phyloP scores from a whole-genome alignment of 805 yeast genomes.

The Candida lessepsii region DNA sequence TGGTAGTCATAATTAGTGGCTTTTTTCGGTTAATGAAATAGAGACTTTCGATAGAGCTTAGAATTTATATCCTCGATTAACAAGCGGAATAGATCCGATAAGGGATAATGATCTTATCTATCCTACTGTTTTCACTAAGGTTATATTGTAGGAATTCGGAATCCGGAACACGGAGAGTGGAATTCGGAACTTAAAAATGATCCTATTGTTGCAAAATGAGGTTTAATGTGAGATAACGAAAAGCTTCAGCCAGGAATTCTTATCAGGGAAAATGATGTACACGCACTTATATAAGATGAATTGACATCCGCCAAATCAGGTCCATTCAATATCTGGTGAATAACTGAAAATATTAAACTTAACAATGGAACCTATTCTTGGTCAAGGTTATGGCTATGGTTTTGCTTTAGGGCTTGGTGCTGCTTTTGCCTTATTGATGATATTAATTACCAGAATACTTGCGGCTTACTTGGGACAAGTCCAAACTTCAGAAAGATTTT shows the following conservation, averaged over 20 bases:
- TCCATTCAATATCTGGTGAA: no score
- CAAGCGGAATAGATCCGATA: no score
- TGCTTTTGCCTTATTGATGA: constrained; percentile 42
- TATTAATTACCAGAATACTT: constrained; percentile 29
- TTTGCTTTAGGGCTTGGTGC: constrained; percentile 47
- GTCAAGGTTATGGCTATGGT: constrained; percentile 36
- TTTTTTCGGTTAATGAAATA: no score
- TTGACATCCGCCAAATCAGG: no score
- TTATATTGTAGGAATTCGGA: constrained; percentile 4
- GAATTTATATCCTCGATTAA: no score
- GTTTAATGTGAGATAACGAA: not conserved
- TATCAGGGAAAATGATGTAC: not conserved
- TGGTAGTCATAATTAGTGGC: not conserved
- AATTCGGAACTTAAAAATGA: not conserved
- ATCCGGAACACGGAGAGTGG: constrained; percentile 6
- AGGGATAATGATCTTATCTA: not conserved
- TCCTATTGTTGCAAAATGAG: not conserved
- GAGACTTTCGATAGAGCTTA: no score
- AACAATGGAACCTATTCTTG: constrained; percentile 10
- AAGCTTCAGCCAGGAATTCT: not conserved
- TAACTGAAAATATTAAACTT: not conserved
- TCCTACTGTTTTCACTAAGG: no score
- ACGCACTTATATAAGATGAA: not conserved
- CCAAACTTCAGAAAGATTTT: constrained; percentile 43
- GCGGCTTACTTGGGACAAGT: constrained; percentile 37